phyloP scores from a whole-genome alignment of 1,284 basidiomycete genomes.

The Inonotus hispidus region DNA sequence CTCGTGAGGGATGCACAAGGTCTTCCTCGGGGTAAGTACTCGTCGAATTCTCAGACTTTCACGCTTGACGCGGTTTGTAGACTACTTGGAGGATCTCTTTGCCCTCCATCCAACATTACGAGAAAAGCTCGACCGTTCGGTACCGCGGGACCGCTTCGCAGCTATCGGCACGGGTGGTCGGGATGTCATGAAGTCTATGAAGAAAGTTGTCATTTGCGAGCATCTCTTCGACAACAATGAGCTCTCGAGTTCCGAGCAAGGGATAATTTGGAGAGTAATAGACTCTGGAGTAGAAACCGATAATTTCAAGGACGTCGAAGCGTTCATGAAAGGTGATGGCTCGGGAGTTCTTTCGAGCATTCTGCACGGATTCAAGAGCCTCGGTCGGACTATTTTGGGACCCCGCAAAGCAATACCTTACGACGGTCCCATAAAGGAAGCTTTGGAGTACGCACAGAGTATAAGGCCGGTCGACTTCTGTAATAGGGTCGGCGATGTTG shows the following conservation, averaged over 20 bases:
- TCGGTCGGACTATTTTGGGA: background rate
- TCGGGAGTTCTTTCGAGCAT: background rate
- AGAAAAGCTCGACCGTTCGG: background rate
- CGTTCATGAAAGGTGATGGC: background rate
- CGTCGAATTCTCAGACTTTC: background rate
- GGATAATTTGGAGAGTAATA: background rate
- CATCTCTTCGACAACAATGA: background rate
- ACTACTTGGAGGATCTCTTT: background rate
- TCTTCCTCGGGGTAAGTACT: background rate
- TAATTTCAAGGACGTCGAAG: background rate
- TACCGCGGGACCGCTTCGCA: background rate
- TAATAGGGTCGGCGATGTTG: background rate
- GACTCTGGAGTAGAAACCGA: conserved; percentile 1
- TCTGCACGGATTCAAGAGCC: background rate
- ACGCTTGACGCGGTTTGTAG: background rate
- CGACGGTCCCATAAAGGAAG: conserved; percentile 1
- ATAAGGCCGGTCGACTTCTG: conserved; percentile 3
- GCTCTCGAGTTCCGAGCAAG: background rate
- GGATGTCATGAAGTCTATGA: conserved; percentile 3
- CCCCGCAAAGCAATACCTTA: background rate
- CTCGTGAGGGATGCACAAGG: background rate
- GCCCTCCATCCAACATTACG: background rate
- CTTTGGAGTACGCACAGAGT: background rate
- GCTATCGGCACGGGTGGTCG: background rate
- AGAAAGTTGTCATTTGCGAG: conserved; percentile 2